Evolutionary conservation across 176 grass and related monocot species (phyloP), one percentile per base, ranked within the genome.

Genomic region (Typha latifolia): DNA sequence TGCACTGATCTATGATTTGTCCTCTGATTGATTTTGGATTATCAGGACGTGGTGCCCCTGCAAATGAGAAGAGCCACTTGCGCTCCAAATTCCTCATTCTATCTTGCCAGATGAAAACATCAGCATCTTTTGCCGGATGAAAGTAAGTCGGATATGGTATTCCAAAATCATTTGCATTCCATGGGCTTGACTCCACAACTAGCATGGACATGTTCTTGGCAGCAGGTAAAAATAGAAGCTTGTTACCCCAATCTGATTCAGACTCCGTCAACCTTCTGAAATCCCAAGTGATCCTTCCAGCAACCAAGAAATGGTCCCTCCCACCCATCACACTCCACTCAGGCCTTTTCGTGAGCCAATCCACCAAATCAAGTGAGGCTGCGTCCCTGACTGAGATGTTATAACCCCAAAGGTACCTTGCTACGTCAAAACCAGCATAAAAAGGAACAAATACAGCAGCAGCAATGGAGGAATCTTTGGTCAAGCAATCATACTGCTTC

Each of bases 401-500:
- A 24, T 99, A 83, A 2, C 94, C 94, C 94, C 94, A 99, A 71
- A 99, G 90, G 74, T 82, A 83, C 18, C 94, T 75, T 4, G 94
- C 83, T 1, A 99, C 71, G 61, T 99, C 94, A 9, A 99, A 99
- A 0, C 94, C 94, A 4, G 94, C 94, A 62, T 93, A 93, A 74
- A 99, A 99, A 0, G 94, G 94, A 69, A 99, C 94, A 14, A 99
- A 99, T n/a, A 99, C 63, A 15, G 94, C 94, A 0, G 94, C 85
- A 2, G 94, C 94, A 1, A 90, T 49, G 22, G 89, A 87, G 14
- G 89, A 90, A 69, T 99, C 94, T 6, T 79, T 63, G 51, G 94
- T 99, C 19, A 99, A 81, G 79, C 94, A 99, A 22, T 99, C 86
- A 18, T 99, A 99, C 82, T 93, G 94, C 73, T 85, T 99, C 94